Conservation (phyloP, 257 asterid genomes). For the Solanum medicagineum region DNA sequence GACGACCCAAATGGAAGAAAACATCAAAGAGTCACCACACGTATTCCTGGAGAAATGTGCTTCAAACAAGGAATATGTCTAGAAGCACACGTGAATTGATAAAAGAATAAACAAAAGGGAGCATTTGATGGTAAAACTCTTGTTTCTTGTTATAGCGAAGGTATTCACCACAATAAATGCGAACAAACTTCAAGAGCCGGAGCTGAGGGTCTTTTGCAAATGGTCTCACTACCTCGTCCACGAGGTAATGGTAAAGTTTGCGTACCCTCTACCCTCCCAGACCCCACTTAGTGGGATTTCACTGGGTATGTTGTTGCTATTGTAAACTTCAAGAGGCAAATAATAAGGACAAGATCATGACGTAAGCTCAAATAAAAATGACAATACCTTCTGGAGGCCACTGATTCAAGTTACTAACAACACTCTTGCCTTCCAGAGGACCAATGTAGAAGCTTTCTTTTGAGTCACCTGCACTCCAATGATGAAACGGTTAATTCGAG, state of each 20-base stretch:
- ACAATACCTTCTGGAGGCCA: conserved; percentile 48
- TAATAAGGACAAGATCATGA: neutral
- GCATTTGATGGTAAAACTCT: neutral
- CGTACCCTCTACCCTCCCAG: too few relatives aligned
- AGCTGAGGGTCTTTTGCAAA: too few relatives aligned
- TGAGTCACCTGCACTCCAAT: conserved; percentile 32
- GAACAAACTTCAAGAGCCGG: neutral
- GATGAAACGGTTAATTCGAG: neutral
- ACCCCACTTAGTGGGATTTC: too few relatives aligned
- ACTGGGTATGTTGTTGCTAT: too few relatives aligned
- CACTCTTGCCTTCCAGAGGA: conserved; percentile 15
- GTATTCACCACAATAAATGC: neutral
- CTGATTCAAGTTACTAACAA: conserved; percentile 26
- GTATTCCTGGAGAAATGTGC: neutral
- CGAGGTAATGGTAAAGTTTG: too few relatives aligned
- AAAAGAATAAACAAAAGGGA: neutral
- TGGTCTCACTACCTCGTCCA: too few relatives aligned
- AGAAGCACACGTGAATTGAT: neutral
- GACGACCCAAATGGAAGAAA: neutral
- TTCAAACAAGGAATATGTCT: neutral
- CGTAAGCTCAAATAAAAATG: neutral
- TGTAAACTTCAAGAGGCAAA: neutral
- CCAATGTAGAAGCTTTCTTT: conserved; percentile 52
- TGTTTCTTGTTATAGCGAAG: neutral
- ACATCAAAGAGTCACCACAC: neutral